Evolutionary conservation across 768 basidiomycete species (phyloP).

Genomic region (Lyophyllum shimeji): DNA sequence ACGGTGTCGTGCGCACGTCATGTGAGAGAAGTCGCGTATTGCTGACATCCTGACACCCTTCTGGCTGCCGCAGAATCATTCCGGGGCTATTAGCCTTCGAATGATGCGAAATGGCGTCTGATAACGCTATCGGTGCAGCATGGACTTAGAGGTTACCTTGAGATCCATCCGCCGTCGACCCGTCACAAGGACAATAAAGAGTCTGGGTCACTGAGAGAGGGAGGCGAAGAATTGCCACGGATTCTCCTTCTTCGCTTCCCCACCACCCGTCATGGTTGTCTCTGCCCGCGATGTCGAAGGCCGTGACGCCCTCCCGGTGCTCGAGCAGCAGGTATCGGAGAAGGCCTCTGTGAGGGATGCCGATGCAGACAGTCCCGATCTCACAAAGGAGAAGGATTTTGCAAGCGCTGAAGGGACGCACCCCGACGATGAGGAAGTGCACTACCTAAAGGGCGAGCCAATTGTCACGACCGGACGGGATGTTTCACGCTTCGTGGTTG

Average conservation of each 20-base stretch:
- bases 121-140: constrained; percentile 5
- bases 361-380: constrained; percentile 4
- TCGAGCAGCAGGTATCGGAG: constrained; percentile 1
- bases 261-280: background rate
- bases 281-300: constrained; percentile 1
- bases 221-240: background rate
- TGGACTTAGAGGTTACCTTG: too few species aligned
- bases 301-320: background rate
- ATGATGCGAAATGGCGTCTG: background rate
- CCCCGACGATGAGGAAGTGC: constrained; percentile 26
- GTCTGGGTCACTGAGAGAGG: background rate
- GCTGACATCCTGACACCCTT: too few species aligned
- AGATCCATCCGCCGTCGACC: too few species aligned
- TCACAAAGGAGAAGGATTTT: constrained; percentile 17
- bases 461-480: constrained; percentile 46
- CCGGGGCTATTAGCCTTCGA: background rate
- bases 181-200: background rate
- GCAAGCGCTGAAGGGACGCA: constrained; percentile 18
- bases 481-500: constrained; percentile 55
- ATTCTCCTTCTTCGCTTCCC: constrained; percentile 1
- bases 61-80: background rate
- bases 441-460: constrained; percentile 37
- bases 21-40: too few species aligned
- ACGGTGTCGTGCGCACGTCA: background rate
- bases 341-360: constrained; percentile 1